Evolutionary conservation across 75 land plant species (phyloP), one percentile per base, ranked within the genome.

Genomic region (Pseudotsuga menziesii): DNA sequence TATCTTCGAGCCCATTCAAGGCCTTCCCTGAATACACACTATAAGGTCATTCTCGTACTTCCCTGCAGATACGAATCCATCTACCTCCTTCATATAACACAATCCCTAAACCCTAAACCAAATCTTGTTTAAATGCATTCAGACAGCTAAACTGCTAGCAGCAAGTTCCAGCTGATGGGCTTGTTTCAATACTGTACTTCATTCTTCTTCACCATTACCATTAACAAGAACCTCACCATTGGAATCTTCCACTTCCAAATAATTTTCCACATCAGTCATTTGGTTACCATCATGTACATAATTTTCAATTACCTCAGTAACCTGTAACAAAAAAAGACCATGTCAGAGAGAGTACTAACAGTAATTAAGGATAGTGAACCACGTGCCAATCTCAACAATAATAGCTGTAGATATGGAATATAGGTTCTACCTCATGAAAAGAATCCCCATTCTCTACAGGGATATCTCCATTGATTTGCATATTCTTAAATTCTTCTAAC

Each of bases 381-480:
- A 29, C 22, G 27, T 16, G 29, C 15, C 27, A 56, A 44, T 3
- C 48, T 36, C 26, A 73, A 23, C 25, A 2, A 60, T 20, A 8
- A 60, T 5, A 4, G 23, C 63, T 23, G 13, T 61, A 61, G 25
- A 61, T 22, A 22, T 22, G 63, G 63, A 25, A 61, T 61, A 25
- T 61, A 25, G 63, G 25, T 2, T n/a, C 26, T 61, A 23, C 84
- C 80, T 78, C 81, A 74, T 78, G 58, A 44, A 73, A 72, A 77
- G 67, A 48, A 54, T 82, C 81, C 4, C 84, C 84, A 74, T 82
- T 82, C 78, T 74, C 84, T 7, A 61, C 75, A 71, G 80, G 83
- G 19, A 29, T 44, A 60, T 69, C 82, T 56, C 83, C 85, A 66
- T 83, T 80, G 44, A 66, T 27, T 57, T 78, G 39, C 80, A 78